Evolutionary conservation across 2,329 filamentous ascomycete genomes (phyloP).

Genomic region (Aureobasidium melanogenum): DNA sequence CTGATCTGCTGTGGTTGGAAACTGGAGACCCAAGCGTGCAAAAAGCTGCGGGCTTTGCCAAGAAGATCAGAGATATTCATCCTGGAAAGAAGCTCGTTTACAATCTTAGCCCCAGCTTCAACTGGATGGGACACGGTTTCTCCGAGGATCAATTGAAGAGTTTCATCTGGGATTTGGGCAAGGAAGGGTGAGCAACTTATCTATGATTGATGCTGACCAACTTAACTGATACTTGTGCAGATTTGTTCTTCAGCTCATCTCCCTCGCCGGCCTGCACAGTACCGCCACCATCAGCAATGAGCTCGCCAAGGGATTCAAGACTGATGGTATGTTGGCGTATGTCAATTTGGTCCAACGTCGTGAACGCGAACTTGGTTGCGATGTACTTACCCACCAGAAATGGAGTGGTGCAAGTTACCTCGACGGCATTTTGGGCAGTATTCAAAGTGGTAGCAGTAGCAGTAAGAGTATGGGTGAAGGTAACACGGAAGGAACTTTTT

Average conservation of each 20-base stretch:
- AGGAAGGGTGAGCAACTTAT: conserved; percentile 59
- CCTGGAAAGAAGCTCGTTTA: conserved; percentile 89
- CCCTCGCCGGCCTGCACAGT: conserved; percentile 54
- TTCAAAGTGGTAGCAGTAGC: conserved; percentile 82
- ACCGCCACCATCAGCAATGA: conserved; percentile 60
- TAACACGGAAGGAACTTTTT: conserved; percentile 60
- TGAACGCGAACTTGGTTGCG: conserved; percentile 84
- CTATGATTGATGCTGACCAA: neutral
- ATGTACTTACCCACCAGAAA: conserved; percentile 93
- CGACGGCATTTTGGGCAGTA: conserved; percentile 80
- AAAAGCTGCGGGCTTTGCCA: conserved; percentile 66
- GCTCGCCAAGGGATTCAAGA: conserved; percentile 72
- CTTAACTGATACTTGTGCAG: neutral
- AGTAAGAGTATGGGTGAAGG: conserved; percentile 93
- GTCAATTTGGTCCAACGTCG: conserved; percentile 84
- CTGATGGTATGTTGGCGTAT: conserved; percentile 92
- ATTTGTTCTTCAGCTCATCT: conserved; percentile 49
- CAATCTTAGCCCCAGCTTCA: conserved; percentile 93
- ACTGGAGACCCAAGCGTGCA: conserved; percentile 79
- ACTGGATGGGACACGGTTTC: conserved; percentile 97
- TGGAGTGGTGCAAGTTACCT: conserved; percentile 70
- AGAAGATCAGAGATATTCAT: conserved; percentile 59
- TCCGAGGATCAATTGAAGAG: conserved; percentile 70
- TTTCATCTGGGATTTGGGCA: conserved; percentile 94
- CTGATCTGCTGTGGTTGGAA: conserved; percentile 95